phyloP scores from a whole-genome alignment of 208 protist species.

The Jaenimonas drosophilae region DNA sequence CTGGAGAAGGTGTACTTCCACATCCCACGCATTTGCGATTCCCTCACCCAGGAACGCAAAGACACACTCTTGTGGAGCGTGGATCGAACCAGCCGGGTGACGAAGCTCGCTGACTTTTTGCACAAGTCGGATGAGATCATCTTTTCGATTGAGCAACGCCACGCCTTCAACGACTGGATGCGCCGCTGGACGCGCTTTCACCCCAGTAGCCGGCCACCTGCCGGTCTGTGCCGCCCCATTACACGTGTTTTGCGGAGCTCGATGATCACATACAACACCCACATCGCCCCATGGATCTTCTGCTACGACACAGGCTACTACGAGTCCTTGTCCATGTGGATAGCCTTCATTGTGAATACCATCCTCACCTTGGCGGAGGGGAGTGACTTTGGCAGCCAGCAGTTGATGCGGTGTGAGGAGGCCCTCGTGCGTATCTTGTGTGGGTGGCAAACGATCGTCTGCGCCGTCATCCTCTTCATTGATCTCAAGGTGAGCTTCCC shows the following conservation, averaged over 20 bases:
- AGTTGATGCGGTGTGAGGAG: conserved; percentile 1
- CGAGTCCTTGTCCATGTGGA: conserved; percentile 38
- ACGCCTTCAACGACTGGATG: conserved; percentile 33
- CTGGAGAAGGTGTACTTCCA: conserved; percentile 80
- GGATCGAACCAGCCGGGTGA: conserved; percentile 59
- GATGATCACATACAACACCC: conserved; percentile 39
- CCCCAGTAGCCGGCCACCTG: conserved; percentile 2
- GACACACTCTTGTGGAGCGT: conserved; percentile 62
- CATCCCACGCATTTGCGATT: conserved; percentile 58
- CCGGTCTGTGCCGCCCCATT: not conserved
- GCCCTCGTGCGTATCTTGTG: conserved; percentile 19
- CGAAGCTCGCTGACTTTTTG: conserved; percentile 76
- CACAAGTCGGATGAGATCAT: conserved; percentile 75
- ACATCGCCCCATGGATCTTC: conserved; percentile 32
- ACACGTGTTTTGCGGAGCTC: conserved; percentile 6
- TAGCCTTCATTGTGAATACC: conserved; percentile 48
- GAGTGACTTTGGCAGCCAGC: not conserved
- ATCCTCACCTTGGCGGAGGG: conserved; percentile 41
- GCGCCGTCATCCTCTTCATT: conserved; percentile 25
- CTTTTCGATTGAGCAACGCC: conserved; percentile 60
- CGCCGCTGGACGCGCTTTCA: conserved; percentile 33
- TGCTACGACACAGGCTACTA: conserved; percentile 37
- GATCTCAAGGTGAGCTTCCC: conserved; percentile 46
- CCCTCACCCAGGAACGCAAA: conserved; percentile 52
- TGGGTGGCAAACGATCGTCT: conserved; percentile 36